Base-by-base conservation (phyloP, 805 yeast species). In the Yarrowia bubula region DNA sequence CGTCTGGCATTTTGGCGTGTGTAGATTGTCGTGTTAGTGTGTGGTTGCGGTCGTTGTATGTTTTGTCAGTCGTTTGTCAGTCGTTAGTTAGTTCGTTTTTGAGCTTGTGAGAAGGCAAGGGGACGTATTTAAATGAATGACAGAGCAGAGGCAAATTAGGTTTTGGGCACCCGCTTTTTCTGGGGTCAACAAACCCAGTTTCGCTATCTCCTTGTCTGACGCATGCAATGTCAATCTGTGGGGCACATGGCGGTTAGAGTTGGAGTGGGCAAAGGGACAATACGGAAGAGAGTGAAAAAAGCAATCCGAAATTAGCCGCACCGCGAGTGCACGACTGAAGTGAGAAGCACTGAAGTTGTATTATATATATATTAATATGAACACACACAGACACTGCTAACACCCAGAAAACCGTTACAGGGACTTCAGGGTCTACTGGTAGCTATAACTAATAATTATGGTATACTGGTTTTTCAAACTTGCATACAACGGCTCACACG, bases 1-100 rank as follows among this genome's bases (percentile, higher is more conserved):
- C 78, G 77, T 75, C 78, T 2, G 78, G 78, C 78, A 75, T 75
- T 44, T 63, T 71, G 67, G 28, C 8, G 41, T 50, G 31, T 11
- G 66, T 44, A n/a, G n/a, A n/a, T n/a, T n/a, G 55, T 31, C 8
- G 39, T 31, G 39, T 32, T 38, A 39, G 37, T 14, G 47, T 31
- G 44, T 38, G 43, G 14, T 18, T 5, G 15, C 4, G 35, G 10
- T 14, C 8, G 42, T 28, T n/a, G 44, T 14, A 17, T 32, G 32
- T 13, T 14, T 17, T 22, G 35, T 22, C 17, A 28, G 46, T 39
- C 15, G 39, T 32, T 31, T 15, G 39, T 35, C 10, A 35, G 13
- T 22, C 28, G 7, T 18, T 43, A 17, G 44, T 41, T 41, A 41
- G 44, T 41, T 22, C 53, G 17, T 32, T 37, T 47, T 14, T 15